These are phyloP conservation scores for Quercus robur DNA, from an alignment of 306 rosid genomes.

Conservation along the genomic window DNA sequence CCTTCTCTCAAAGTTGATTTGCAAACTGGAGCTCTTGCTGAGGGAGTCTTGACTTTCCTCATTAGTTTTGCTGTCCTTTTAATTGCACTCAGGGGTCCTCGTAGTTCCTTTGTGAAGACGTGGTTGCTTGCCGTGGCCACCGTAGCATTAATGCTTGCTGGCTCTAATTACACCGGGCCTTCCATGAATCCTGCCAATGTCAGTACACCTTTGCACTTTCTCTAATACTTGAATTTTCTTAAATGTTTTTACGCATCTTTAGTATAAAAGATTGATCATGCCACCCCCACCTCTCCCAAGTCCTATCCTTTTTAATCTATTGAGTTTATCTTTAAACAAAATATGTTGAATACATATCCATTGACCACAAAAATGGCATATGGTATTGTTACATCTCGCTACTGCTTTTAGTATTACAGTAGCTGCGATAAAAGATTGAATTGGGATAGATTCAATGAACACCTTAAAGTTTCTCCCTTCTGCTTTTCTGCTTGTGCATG, in stretches of 20 bases:
- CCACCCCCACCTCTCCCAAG: no score
- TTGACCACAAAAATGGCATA: no score
- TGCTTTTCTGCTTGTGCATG: neutral
- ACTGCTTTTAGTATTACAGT: no score
- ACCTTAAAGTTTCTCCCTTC: neutral
- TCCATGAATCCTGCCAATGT: constrained; percentile 95
- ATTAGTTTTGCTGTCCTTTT: constrained; percentile 67
- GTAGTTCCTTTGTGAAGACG: constrained; percentile 44
- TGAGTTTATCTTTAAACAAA: no score
- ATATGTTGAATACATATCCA: no score
- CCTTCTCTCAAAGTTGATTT: constrained; percentile 84
- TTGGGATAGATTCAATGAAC: neutral
- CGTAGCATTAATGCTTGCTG: constrained; percentile 47
- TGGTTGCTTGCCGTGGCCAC: constrained; percentile 64
- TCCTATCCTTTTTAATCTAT: no score
- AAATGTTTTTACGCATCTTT: no score
- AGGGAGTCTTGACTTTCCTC: constrained; percentile 73
- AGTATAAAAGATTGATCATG: no score
- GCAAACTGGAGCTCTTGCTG: constrained; percentile 79
- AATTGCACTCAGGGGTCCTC: constrained; percentile 74
- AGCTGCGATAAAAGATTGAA: neutral
- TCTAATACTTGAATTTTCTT: no score
- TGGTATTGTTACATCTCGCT: no score
- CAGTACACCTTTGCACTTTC: constrained; percentile 25
- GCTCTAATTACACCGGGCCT: constrained; percentile 77